Percentiles rank a stretch among this genome's conserved stretches.
Conservation (phyloP, 2,329 filamentous ascomycete species). For the Ramichloridium luteum region DNA sequence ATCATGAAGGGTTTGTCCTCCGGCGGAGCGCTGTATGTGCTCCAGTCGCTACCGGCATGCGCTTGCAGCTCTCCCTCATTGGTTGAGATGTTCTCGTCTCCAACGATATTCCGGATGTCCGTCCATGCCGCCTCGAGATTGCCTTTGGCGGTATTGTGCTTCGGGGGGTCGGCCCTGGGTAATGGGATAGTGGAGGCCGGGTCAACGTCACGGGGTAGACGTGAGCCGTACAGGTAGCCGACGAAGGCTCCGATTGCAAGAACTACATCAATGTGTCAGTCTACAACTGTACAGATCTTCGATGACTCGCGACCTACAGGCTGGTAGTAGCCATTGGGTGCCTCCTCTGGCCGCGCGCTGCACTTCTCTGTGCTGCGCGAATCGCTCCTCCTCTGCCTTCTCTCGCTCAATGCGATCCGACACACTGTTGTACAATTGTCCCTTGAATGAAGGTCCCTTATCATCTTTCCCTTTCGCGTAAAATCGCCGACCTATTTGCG, state of each 20-base stretch:
- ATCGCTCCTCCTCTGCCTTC: conserved; percentile 43
- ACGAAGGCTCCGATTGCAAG: conserved; percentile 38
- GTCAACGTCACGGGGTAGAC: conserved; percentile 33
- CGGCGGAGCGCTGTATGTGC: conserved; percentile 36
- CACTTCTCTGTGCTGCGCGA: conserved; percentile 27
- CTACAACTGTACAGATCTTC: conserved; percentile 5
- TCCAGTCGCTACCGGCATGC: conserved; percentile 53
- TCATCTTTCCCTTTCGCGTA: conserved; percentile 28
- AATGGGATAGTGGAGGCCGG: conserved; percentile 47
- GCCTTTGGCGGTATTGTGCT: conserved; percentile 43
- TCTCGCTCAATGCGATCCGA: conserved; percentile 46
- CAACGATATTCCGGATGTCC: conserved; percentile 49
- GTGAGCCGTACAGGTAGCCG: conserved; percentile 45
- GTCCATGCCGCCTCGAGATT: conserved; percentile 54
- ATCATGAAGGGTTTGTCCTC: conserved; percentile 46
- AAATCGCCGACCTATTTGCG: too few species aligned
- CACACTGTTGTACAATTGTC: conserved; percentile 51
- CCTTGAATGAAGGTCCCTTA: conserved; percentile 40
- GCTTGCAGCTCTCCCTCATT: conserved; percentile 40
- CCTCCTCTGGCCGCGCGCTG: conserved; percentile 18
- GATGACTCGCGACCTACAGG: conserved; percentile 13
- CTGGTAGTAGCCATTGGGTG: conserved; percentile 21
- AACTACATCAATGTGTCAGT: conserved; percentile 32
- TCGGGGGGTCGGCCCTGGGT: conserved; percentile 32
- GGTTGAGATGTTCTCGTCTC: conserved; percentile 51